These are phyloP conservation scores for Colletotrichum sp. DNA, from an alignment of 2,329 filamentous ascomycete genomes.

Conservation along the genomic window DNA sequence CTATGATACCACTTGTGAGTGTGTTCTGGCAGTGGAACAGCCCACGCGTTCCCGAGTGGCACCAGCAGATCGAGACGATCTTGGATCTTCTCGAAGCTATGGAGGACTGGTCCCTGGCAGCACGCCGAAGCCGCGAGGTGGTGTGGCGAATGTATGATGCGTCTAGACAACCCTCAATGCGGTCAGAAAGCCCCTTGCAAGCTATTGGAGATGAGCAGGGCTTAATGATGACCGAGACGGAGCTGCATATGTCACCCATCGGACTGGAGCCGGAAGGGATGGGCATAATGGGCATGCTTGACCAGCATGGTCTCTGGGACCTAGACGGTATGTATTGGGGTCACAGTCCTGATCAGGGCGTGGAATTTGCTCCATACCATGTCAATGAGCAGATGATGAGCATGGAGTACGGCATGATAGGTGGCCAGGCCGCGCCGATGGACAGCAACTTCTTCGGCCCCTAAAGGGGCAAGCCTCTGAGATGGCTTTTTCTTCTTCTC, in stretches of 20 bases:
- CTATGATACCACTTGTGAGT: slow-evolving; percentile 78
- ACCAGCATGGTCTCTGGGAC: slow-evolving; percentile 61
- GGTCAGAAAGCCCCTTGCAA: slow-evolving; percentile 31
- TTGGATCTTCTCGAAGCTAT: slow-evolving; percentile 67
- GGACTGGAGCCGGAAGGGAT: slow-evolving; percentile 55
- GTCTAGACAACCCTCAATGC: slow-evolving; percentile 41
- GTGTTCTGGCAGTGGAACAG: slow-evolving; percentile 71
- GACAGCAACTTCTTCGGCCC: slow-evolving; percentile 49
- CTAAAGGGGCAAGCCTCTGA: slow-evolving; percentile 25
- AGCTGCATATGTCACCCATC: slow-evolving; percentile 56
- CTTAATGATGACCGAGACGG: slow-evolving; percentile 39
- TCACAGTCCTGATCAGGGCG: slow-evolving; percentile 37
- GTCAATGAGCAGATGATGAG: slow-evolving; percentile 37
- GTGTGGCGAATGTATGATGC: slow-evolving; percentile 69
- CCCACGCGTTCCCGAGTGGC: slow-evolving; percentile 55
- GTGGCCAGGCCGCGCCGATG: slow-evolving; percentile 37
- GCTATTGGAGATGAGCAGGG: slow-evolving; percentile 36
- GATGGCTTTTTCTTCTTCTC: not conserved
- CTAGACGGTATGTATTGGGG: slow-evolving; percentile 62
- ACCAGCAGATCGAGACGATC: slow-evolving; percentile 62
- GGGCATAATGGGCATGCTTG: slow-evolving; percentile 57
- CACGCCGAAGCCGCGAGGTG: slow-evolving; percentile 66
- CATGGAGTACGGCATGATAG: slow-evolving; percentile 44
- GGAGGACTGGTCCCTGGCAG: slow-evolving; percentile 69
- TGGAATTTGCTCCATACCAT: slow-evolving; percentile 28